phyloP scores from a whole-genome alignment of 192 early-diverging fungal species.

The Coemansia sp. region DNA sequence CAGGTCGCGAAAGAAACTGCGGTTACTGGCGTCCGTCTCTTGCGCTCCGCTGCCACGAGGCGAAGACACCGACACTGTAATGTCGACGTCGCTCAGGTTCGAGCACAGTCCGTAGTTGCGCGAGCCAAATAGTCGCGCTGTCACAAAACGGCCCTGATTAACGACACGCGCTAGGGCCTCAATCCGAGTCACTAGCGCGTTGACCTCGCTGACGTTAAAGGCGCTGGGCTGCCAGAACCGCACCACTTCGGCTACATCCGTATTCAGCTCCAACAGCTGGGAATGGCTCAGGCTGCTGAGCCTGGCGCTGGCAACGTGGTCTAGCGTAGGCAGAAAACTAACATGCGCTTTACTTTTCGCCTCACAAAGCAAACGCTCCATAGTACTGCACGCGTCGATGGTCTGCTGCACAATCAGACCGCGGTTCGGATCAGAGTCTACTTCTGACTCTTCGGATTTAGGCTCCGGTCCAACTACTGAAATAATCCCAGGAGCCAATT shows the following conservation, averaged over 20 bases:
- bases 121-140: constrained; percentile 27
- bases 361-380: background rate
- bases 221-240: constrained; percentile 7
- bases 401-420: background rate
- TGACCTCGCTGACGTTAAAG: background rate
- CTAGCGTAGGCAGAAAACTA: background rate
- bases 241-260: background rate
- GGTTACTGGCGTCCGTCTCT: background rate
- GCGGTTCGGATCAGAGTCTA: background rate
- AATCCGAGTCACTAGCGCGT: background rate
- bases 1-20: background rate
- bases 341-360: background rate
- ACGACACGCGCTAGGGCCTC: background rate
- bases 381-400: background rate
- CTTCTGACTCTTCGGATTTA: background rate
- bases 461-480: background rate
- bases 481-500: background rate
- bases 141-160: background rate
- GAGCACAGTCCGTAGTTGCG: constrained; percentile 25
- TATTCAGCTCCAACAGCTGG: background rate
- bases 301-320: background rate
- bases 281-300: background rate
- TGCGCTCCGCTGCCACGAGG: background rate
- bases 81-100: constrained; percentile 31
- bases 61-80: background rate